Percentiles rank a stretch among this genome's conserved stretches.
Evolutionary conservation across 345 rosid species (phyloP).

Genomic region (Gossypium thurberi): DNA sequence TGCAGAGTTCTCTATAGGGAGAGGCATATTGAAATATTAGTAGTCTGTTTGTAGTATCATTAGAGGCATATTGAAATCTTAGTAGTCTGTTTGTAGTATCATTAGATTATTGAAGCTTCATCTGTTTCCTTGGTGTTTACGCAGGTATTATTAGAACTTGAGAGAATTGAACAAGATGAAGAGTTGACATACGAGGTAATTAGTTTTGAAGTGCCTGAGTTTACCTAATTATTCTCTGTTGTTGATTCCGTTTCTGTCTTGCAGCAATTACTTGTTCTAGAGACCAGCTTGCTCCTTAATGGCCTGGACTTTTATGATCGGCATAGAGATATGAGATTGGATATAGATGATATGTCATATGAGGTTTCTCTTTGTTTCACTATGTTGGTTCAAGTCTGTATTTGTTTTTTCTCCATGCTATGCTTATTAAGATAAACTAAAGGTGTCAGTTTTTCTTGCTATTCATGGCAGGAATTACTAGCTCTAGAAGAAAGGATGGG

Average conservation of each 20-base stretch:
- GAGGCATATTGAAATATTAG: not conserved
- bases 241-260: conserved; percentile 16
- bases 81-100: not conserved
- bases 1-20: not conserved
- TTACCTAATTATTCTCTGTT: not conserved
- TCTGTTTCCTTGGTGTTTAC: conserved; percentile 13
- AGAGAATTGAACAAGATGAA: conserved; percentile 85
- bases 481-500: conserved; percentile 98
- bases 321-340: conserved; percentile 93
- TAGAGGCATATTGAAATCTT: not conserved
- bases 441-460: conserved; percentile 4
- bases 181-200: conserved; percentile 73
- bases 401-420: not conserved
- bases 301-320: conserved; percentile 74
- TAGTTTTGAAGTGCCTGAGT: conserved; percentile 16
- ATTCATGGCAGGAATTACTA: conserved; percentile 58
- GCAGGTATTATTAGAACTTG: conserved; percentile 79
- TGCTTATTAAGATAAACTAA: not conserved
- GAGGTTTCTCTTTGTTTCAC: conserved; percentile 50
- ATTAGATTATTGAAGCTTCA: not conserved
- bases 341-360: conserved; percentile 94
- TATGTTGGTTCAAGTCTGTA: not conserved
- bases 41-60: not conserved
- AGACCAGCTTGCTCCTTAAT: conserved; percentile 62
- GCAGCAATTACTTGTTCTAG: conserved; percentile 88